Evolutionary conservation across 1,284 basidiomycete species (phyloP), one percentile per base, ranked within the genome.

Genomic region (Rugosomyces carneus): DNA sequence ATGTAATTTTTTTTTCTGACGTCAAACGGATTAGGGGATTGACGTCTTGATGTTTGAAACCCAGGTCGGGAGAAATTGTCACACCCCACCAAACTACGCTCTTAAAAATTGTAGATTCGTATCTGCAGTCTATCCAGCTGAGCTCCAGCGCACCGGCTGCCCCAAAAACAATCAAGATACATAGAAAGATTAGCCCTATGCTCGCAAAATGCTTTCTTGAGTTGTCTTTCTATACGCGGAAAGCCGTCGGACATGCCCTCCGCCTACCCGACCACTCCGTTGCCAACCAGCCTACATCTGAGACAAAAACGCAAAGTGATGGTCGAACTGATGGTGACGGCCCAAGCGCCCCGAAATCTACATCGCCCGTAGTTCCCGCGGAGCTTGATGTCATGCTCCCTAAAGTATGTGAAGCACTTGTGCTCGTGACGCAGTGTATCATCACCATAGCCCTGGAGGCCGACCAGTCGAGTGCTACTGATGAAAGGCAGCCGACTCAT

Each of bases 61-160:
- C 8, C 59, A 90, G 88, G 50, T 53, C 68, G 20, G 78, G 75
- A 39, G 89, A 92, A 63, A 70, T 81, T n/a, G 75, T 92, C 34
- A 80, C 86, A 2, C 88, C 89, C 0, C 81, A 85, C 54, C 91
- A 93, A 63, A 90, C 81, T 1, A 85, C 79, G 9, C 66, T 93
- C n/a, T 75, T 94, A 46, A 93, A 93, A 64, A 69, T 93, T 5
- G 66, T 93, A 13, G 92, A 94, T 61, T 86, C 89, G 1, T 82
- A 85, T 58, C 68, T 91, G 43, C 81, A 87, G 53, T 71, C 76
- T 21, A 62, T 57, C 15, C 60, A 63, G 42, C 53, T 56, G 41
- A 53, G 51, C 43, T 20, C 56, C 29, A 44, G 60, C 31, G 50
- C 55, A 36, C 54, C 54, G 11, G 56, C 60, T 16, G 59, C 58